A percentile compares a stretch with the other conserved stretches of the same genome.
Evolutionary conservation across 805 yeast species (phyloP).

Genomic region (Sugiyamaella valdiviana): DNA sequence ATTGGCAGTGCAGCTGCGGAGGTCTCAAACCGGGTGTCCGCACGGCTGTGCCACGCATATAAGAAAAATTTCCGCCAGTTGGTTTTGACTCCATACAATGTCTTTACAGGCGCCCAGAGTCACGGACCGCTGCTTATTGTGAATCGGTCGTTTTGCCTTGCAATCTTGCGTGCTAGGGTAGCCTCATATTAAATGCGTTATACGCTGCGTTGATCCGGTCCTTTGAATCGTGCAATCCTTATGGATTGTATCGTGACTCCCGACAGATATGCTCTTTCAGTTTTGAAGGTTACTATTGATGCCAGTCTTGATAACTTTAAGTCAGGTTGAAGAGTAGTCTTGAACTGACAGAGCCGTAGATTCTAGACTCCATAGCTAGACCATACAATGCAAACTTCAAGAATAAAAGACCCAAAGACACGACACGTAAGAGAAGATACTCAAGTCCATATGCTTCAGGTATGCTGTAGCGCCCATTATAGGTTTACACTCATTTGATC

Average conservation of each 20-base stretch:
- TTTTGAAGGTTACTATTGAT: no score
- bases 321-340: no score
- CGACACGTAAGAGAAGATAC: no score
- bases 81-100: constrained; percentile 17
- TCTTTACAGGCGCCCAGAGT: constrained; percentile 25
- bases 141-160: constrained; percentile 18
- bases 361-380: no score
- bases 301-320: no score
- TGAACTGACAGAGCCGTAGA: no score
- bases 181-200: constrained; percentile 13
- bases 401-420: no score
- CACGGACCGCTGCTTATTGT: constrained; percentile 20
- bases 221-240: constrained; percentile 11
- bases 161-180: constrained; percentile 24
- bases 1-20: no score
- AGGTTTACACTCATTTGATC: background rate
- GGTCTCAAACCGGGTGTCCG: no score
- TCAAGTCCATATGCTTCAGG: no score
- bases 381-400: background rate
- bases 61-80: background rate
- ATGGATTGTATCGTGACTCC: constrained; percentile 12
- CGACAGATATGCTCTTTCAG: constrained; percentile 12
- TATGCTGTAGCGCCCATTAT: no score
- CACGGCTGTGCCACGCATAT: background rate
- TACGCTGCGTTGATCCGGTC: constrained; percentile 12